Percentiles rank a stretch among this genome's conserved stretches.
Evolutionary conservation across 2,329 filamentous ascomycete species (phyloP).

Genomic region (Monosporascus sp.): DNA sequence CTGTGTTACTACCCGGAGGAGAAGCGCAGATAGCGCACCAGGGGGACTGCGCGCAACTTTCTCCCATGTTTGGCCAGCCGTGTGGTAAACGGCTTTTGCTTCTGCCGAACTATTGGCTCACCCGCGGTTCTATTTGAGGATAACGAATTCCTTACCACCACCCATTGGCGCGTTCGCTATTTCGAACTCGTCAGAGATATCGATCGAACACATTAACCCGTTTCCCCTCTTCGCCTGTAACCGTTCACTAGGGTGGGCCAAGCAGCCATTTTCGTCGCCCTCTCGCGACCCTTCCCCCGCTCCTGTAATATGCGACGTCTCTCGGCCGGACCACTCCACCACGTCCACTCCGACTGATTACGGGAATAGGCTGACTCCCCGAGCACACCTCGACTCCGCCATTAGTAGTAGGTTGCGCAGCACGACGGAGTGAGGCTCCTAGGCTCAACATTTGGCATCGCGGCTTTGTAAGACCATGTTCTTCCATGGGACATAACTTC

Average conservation of each 20-base stretch:
- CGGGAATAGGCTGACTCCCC: not conserved
- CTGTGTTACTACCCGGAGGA: not conserved
- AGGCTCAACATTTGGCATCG: conserved; percentile 9
- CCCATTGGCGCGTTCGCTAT: not conserved
- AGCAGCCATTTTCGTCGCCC: not conserved
- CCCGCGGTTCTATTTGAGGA: not conserved
- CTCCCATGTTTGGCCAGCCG: conserved; percentile 12
- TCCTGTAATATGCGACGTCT: not conserved
- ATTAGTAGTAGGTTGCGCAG: conserved; percentile 5
- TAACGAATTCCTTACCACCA: not conserved
- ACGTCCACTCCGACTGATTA: not conserved
- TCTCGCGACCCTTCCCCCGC: not conserved
- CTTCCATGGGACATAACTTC: conserved; percentile 36
- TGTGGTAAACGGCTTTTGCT: conserved; percentile 13
- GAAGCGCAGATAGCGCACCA: not conserved
- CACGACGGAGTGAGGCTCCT: conserved; percentile 9
- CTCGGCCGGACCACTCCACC: not conserved
- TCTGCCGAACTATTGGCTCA: conserved; percentile 11
- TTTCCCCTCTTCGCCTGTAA: not conserved
- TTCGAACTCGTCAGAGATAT: not conserved
- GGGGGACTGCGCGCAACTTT: conserved; percentile 7
- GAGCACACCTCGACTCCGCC: not conserved
- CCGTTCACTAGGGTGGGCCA: not conserved
- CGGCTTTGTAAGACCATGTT: conserved; percentile 18
- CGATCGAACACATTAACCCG: not conserved